Base-by-base conservation (phyloP, 345 rosid species). In the Gossypium arboreum region DNA sequence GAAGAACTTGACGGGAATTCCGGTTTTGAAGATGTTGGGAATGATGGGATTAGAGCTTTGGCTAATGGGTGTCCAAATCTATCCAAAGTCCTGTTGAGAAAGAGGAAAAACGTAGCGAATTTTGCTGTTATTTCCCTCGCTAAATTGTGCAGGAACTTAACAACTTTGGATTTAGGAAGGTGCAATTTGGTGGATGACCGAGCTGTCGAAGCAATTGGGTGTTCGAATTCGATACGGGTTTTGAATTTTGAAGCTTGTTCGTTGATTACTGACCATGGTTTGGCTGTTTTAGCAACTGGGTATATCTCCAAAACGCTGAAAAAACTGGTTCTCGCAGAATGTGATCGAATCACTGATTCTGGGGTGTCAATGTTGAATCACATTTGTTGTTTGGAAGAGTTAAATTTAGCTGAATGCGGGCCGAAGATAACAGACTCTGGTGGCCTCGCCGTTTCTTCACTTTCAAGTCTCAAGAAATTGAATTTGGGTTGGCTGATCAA, bases 331-430 rank as follows among this genome's bases (percentile, higher is more conserved):
- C 41, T 86, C 13, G 78, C 79, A 2, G 85, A 85, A n/a, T 85
- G 86, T 75, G 84, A 78, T 63, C 64, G 81, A 65, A 62, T 84
- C 11, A 80, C 88, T 0, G 85, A 86, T 77, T 63, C 47, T 61
- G 84, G 90, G 18, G 79, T 82, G 67, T 76, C 80, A 2, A 55
- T 76, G 61, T 75, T 86, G 83, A 75, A 2, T 29, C 65, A 50
- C 63, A 77, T 83, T 69, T 43, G 41, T 63, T 81, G 83, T n/a
- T 81, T 86, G 83, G 88, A 86, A 75, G 86, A 79, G 71, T 50
- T 86, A 81, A 83, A 80, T 66, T 78, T 84, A 10, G 83, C 88
- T 18, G 86, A 84, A 9, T 84, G 90, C 54, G 88, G 90, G 1
- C 84, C 76, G 4, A 79, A 73, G 75, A 80, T 84, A 60, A 86